Conservation (phyloP, 2,329 filamentous ascomycete genomes). For the Pestalotiopsis sp. region DNA sequence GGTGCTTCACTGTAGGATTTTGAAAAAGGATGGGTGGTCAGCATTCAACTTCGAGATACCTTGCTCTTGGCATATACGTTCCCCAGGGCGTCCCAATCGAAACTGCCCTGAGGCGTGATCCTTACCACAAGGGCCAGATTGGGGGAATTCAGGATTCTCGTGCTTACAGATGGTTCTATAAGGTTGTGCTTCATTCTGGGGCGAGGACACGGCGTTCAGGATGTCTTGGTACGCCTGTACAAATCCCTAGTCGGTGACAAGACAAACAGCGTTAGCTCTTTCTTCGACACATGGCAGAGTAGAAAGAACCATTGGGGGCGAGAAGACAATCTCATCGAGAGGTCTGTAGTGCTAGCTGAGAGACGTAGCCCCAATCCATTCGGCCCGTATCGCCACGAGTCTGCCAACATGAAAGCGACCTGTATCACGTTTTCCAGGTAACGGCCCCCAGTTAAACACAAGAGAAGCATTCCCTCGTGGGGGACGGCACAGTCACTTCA, state of each 20-base stretch:
- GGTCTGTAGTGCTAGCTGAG: not conserved
- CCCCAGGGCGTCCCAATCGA: not conserved
- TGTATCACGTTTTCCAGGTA: not conserved
- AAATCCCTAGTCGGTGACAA: constrained; percentile 51
- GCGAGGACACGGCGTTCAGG: constrained; percentile 50
- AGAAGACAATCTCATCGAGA: not conserved
- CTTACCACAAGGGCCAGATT: not conserved
- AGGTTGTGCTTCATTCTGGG: constrained; percentile 48
- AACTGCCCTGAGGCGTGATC: not conserved
- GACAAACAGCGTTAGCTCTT: constrained; percentile 6
- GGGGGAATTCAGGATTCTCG: not conserved
- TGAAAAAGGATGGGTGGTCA: constrained; percentile 30
- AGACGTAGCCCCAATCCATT: not conserved
- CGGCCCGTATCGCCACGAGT: not conserved
- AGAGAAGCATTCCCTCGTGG: not conserved
- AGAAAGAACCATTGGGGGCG: not conserved
- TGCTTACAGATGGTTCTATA: constrained; percentile 54
- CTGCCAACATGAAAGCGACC: not conserved
- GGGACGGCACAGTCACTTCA: not conserved
- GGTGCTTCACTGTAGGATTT: constrained; percentile 2
- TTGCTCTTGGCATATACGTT: not conserved
- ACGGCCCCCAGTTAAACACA: not conserved
- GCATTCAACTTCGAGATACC: constrained; percentile 44
- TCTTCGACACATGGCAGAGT: not conserved
- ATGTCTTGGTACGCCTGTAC: constrained; percentile 66